Evolutionary conservation across 495 filamentous ascomycete species (phyloP).

Genomic region (Hyaloscypha finlandica): DNA sequence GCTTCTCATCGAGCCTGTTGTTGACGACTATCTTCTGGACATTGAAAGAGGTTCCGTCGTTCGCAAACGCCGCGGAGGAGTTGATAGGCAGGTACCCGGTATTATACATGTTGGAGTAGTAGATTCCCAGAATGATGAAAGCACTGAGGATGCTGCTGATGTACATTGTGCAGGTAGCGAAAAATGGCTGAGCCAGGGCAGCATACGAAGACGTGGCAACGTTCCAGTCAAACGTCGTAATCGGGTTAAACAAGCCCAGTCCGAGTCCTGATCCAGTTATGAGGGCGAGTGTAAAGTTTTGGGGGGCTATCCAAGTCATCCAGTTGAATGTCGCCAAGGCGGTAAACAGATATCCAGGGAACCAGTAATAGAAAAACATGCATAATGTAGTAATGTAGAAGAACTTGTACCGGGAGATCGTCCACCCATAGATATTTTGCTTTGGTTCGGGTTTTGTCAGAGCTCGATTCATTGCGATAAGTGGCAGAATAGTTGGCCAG

Average conservation of each 20-base stretch:
- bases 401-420: conserved; percentile 42
- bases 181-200: conserved; percentile 40
- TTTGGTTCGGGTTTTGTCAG: conserved; percentile 64
- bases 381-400: conserved; percentile 35
- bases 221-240: conserved; percentile 65
- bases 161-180: conserved; percentile 36
- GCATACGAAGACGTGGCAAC: conserved; percentile 46
- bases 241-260: conserved; percentile 51
- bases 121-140: conserved; percentile 53
- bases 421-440: conserved; percentile 54
- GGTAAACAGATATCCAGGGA: conserved; percentile 41
- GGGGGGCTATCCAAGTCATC: conserved; percentile 44
- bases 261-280: conserved; percentile 65
- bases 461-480: conserved; percentile 64
- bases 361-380: conserved; percentile 43
- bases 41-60: conserved; percentile 53
- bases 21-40: conserved; percentile 53
- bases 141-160: conserved; percentile 63
- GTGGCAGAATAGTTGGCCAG: conserved; percentile 67
- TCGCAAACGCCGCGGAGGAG: conserved; percentile 58
- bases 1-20: conserved; percentile 54
- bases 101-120: conserved; percentile 54
- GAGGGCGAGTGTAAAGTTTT: conserved; percentile 58
- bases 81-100: conserved; percentile 57
- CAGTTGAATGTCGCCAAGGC: conserved; percentile 42